These are phyloP conservation scores for Apostasia shenzhenica DNA, from an alignment of 106 monocot genomes.

Conservation along the genomic window DNA sequence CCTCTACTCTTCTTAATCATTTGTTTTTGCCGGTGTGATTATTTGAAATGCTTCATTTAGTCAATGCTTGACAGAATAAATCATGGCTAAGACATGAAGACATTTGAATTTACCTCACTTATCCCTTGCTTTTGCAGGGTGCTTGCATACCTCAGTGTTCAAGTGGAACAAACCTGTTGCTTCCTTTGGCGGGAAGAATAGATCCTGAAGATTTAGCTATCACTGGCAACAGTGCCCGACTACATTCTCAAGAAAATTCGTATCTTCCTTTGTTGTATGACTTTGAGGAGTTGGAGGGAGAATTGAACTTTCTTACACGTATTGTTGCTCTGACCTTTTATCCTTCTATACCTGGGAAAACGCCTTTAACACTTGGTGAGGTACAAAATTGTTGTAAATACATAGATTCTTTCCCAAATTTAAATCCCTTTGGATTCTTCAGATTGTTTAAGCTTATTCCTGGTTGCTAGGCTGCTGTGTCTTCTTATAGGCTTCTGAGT, in stretches of 20 bases:
- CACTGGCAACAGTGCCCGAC: constrained; percentile 66
- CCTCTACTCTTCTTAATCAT: too few relatives aligned
- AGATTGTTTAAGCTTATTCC: neutral
- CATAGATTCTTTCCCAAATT: neutral
- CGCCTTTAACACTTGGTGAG: constrained; percentile 88
- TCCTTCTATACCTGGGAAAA: constrained; percentile 58
- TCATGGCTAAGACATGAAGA: too few relatives aligned
- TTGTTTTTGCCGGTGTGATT: too few relatives aligned
- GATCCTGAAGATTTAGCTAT: constrained; percentile 76
- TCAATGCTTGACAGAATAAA: too few relatives aligned
- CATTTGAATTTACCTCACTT: too few relatives aligned
- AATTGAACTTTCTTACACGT: constrained; percentile 87
- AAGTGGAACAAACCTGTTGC: constrained; percentile 71
- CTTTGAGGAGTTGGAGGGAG: constrained; percentile 94
- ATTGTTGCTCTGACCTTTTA: constrained; percentile 93
- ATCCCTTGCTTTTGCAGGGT: constrained; percentile 37
- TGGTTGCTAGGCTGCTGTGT: too few relatives aligned
- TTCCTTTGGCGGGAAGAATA: constrained; percentile 71
- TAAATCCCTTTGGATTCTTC: neutral
- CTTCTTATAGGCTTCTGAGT: too few relatives aligned
- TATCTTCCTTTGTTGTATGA: constrained; percentile 72
- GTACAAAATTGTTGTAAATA: constrained; percentile 28
- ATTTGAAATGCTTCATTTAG: too few relatives aligned
- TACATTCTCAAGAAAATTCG: constrained; percentile 51
- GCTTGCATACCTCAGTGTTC: constrained; percentile 83